These are phyloP conservation scores for Schizothecium vesticola DNA, from an alignment of 495 filamentous ascomycete species.

Conservation along the genomic window DNA sequence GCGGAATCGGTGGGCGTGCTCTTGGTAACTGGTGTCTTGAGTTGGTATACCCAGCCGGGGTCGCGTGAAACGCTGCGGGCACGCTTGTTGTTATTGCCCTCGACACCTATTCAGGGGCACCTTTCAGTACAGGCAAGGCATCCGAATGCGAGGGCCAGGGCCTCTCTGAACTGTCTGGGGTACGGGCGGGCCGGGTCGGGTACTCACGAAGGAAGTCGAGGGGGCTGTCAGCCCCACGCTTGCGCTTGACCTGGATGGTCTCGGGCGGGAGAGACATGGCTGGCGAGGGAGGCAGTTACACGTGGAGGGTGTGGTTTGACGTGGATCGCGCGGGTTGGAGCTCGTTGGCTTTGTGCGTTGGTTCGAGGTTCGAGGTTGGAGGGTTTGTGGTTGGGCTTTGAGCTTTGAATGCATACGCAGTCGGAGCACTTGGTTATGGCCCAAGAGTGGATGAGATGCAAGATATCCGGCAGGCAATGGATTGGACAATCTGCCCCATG, in stretches of 20 bases:
- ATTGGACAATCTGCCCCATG: background rate
- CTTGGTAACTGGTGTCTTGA: constrained; percentile 24
- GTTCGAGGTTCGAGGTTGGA: background rate
- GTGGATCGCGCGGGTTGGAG: background rate
- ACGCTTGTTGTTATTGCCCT: constrained; percentile 34
- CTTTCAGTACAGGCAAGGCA: constrained; percentile 10
- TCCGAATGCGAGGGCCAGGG: no score
- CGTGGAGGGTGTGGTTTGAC: constrained; percentile 5
- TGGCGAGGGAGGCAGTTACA: constrained; percentile 32
- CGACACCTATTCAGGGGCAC: constrained; percentile 14
- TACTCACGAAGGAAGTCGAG: constrained; percentile 49
- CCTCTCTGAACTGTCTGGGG: no score
- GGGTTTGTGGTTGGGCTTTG: background rate
- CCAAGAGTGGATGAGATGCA: background rate
- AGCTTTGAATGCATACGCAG: background rate
- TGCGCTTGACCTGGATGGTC: constrained; percentile 51
- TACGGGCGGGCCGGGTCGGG: background rate
- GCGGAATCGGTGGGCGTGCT: constrained; percentile 5
- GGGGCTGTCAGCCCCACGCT: constrained; percentile 43
- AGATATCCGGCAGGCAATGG: background rate
- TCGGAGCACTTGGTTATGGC: background rate
- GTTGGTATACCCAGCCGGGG: constrained; percentile 38
- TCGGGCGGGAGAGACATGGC: constrained; percentile 38
- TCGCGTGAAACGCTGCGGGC: constrained; percentile 30
- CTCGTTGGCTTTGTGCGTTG: background rate